Conservation (phyloP, 176 grass and related monocot species). For the Chrysopogon serrulatus region DNA sequence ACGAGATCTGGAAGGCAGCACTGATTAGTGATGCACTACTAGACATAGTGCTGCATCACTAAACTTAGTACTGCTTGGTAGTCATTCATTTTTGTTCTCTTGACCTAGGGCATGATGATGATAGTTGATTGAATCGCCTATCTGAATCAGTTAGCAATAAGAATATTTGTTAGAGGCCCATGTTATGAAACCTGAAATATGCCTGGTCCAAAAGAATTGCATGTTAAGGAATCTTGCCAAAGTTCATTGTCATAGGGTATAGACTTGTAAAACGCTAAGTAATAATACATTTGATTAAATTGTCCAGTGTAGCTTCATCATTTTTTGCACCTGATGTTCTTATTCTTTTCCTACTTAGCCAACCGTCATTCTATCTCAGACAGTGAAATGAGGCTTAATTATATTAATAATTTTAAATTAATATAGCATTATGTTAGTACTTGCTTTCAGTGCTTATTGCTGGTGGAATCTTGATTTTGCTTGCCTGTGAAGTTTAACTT, state of each 20-base stretch:
- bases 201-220: background rate
- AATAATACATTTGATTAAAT: slow-evolving; percentile 11
- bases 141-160: background rate
- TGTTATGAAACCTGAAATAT: slow-evolving; percentile 12
- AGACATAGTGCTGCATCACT: background rate
- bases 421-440: background rate
- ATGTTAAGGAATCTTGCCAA: background rate
- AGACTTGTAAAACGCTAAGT: background rate
- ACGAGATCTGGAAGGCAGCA: slow-evolving; percentile 18
- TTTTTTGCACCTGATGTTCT: background rate
- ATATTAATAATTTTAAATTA: background rate
- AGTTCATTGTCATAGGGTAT: slow-evolving; percentile 3
- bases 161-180: background rate
- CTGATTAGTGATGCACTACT: background rate
- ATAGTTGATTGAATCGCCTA: background rate
- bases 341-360: background rate
- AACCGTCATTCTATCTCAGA: slow-evolving; percentile 1
- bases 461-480: slow-evolving; percentile 13
- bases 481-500: slow-evolving; percentile 31
- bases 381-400: background rate
- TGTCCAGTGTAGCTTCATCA: background rate
- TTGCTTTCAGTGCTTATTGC: background rate
- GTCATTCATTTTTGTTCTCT: background rate
- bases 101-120: background rate
- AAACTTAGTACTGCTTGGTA: background rate